Base-by-base conservation (phyloP, 2,329 filamentous ascomycete genomes). In the Colletotrichum sp. region DNA sequence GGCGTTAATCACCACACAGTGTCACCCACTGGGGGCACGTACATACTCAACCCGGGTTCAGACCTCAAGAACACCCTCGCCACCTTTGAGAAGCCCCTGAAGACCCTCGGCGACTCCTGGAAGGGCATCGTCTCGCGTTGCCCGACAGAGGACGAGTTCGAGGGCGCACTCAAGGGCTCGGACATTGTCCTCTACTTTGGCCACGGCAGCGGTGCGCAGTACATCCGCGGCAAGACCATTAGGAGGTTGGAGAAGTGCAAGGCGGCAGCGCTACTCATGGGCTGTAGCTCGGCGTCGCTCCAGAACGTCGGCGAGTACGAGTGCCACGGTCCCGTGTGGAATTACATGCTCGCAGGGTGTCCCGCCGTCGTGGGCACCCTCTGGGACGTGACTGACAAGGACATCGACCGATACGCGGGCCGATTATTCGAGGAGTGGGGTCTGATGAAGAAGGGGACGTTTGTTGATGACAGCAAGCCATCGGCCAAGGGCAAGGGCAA, bases 341-440 rank as follows among this genome's bases (percentile, higher is more conserved):
- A 96, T 80, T 99, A 99, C 85, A 93, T 99, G 85, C 93, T 96
- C 79, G 96, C 96, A 0, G 96, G 95, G 2, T 92, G 91, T 79
- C 96, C 95, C 5, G 96, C 96, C 0, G 92, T 99, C 12, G 93
- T 99, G 3, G 97, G 96, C 62, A 98, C 96, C 18, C 88, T 99
- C 49, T 99, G 97, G 97, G 97, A 99, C 84, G 97, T 99, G 66
- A 99, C 97, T 12, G 97, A 99, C 83, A 95, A 95, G 81, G 97
- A 99, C 84, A 98, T 98, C 83, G 98, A 99, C 86, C 94, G 96
- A 21, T 98, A 98, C 84, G 95, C 96, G 0, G 92, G 93, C 39
- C 89, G 90, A 30, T 88, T 94, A 4, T 94, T 98, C 83, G 94
- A 97, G 82, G 90, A 94, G 80, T 99, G 97, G 97, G 97, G 97